These are phyloP conservation scores for Phylloporus arenicola DNA, from an alignment of 768 basidiomycete species.

Conservation along the genomic window DNA sequence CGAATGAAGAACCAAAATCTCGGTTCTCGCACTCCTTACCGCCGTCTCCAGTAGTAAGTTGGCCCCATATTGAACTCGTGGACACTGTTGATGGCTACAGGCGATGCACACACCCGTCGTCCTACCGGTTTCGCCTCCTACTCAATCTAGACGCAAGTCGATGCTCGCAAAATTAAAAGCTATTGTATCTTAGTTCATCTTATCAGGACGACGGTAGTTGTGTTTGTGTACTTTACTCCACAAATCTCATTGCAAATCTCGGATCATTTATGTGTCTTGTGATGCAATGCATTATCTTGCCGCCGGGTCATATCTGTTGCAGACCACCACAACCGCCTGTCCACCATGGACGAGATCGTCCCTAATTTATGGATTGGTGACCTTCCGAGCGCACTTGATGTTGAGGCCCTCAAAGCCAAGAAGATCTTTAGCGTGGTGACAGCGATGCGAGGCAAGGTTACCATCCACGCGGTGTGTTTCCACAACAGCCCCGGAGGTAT, in stretches of 20 bases:
- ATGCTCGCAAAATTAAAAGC: constrained; percentile 13
- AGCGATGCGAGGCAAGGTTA: constrained; percentile 64
- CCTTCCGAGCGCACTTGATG: constrained; percentile 63
- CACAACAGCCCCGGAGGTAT: not conserved
- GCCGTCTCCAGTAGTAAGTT: constrained; percentile 15
- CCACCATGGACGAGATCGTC: constrained; percentile 70
- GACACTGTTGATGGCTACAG: constrained; percentile 1
- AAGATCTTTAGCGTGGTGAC: constrained; percentile 74
- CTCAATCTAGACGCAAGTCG: constrained; percentile 9
- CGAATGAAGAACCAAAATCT: constrained; percentile 17
- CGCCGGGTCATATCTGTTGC: not conserved
- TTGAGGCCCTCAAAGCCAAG: constrained; percentile 52
- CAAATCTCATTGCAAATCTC: too few relatives aligned
- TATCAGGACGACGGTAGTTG: not conserved
- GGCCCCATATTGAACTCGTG: not conserved
- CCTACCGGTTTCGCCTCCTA: not conserved
- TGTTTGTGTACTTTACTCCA: not conserved
- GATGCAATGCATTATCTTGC: not conserved
- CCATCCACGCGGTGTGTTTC: constrained; percentile 52
- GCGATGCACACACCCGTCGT: not conserved
- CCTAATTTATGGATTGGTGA: constrained; percentile 84
- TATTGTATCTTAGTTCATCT: not conserved
- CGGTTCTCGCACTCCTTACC: constrained; percentile 19
- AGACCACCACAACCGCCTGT: not conserved
- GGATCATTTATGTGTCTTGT: not conserved